Base-by-base conservation (phyloP, 2,329 filamentous ascomycete species). In the Amauroascus verrucosus region DNA sequence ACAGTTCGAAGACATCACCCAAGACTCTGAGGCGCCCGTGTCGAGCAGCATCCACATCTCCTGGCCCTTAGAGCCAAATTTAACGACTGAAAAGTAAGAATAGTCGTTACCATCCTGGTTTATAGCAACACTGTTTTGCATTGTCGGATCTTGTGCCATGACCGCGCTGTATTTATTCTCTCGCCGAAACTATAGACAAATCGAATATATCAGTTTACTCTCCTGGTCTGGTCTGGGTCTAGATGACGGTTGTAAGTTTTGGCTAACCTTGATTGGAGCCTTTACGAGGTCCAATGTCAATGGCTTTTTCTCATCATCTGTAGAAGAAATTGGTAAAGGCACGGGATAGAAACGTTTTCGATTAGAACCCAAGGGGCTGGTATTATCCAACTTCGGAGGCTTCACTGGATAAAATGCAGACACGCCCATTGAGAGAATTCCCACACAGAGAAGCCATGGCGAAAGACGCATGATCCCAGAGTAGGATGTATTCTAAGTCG, bases 1-100 rank as follows among this genome's bases (percentile, higher is more conserved):
- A 71, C 89, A 95, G 52, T 76, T 71, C 14, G 80, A 74, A 28
- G 83, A 80, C 80, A 93, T 93, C 18, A 95, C 80, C 89, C 89
- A 95, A 11, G 84, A 88, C 54, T 86, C 88, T 16, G 75, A 72
- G 13, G 76, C 75, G 6, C 77, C 78, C 0, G 76, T 77, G 61
- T 81, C 78, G 13, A 80, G 61, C 51, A 79, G 64, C 64, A 81
- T 69, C 63, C 74, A 74, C 67, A 79, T 77, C 44, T 72, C 67
- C 60, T 77, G 68, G 35, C 70, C 68, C 55, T 73, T 68, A 13
- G 72, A 73, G 3, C 78, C 78, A 55, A 80, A 70, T 6, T 68
- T 69, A 38, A 79, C 67, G 1, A 68, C 65, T 2, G 74, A 70
- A 64, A 81, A 77, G 62, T 81, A 81, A 22, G 76, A 76, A 53